These are phyloP conservation scores for Trichoderma sp. DNA, from an alignment of 2,329 filamentous ascomycete species.

Conservation along the genomic window DNA sequence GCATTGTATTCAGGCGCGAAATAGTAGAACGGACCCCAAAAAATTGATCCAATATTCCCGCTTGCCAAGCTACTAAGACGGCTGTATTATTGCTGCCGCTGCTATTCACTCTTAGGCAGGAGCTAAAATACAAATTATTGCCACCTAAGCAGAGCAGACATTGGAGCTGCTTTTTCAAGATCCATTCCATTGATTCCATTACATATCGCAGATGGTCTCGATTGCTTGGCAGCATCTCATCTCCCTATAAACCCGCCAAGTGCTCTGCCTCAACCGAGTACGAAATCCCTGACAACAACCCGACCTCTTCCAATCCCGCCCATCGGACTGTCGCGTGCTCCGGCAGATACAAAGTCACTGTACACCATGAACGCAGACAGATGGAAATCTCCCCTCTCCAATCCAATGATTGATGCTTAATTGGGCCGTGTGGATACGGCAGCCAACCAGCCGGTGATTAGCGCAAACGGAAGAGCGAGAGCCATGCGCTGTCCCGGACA, in stretches of 20 bases:
- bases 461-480: not conserved
- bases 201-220: not conserved
- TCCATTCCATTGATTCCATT: not conserved
- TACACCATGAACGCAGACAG: not conserved
- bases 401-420: not conserved
- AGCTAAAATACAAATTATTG: not conserved
- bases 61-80: not conserved
- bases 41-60: not conserved
- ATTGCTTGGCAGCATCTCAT: not conserved
- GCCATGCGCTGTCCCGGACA: not conserved
- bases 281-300: not conserved
- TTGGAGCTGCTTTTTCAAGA: not conserved
- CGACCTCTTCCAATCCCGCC: not conserved
- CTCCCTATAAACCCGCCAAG: not conserved
- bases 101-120: not conserved
- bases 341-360: not conserved
- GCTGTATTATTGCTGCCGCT: not conserved
- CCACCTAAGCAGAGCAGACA: not conserved
- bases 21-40: not conserved
- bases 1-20: not conserved
- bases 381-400: not conserved
- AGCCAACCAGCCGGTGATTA: not conserved
- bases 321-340: slow-evolving; percentile 1
- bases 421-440: not conserved
- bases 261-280: not conserved